phyloP scores from a whole-genome alignment of 495 filamentous ascomycete species.

The Aspergillus ostianus region DNA sequence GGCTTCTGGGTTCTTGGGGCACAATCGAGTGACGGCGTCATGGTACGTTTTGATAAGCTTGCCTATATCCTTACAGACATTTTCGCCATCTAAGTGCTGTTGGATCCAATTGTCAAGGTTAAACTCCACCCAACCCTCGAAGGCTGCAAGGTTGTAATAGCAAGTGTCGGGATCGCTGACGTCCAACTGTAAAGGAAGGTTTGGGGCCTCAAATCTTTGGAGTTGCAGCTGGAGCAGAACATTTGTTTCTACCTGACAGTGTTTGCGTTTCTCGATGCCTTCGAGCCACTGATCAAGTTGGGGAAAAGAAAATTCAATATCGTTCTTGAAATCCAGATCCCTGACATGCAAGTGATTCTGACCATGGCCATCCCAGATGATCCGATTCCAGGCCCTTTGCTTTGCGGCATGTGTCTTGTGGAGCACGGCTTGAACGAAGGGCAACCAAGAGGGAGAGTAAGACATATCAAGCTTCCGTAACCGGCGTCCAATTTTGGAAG shows the following conservation, averaged over 20 bases:
- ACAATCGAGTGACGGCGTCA: conserved; percentile 25
- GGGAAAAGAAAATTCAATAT: conserved; percentile 8
- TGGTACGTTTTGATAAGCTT: conserved; percentile 33
- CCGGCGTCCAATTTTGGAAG: conserved; percentile 48
- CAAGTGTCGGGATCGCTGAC: conserved; percentile 5
- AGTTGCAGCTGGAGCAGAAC: conserved; percentile 8
- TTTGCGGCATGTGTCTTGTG: neutral
- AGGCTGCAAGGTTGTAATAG: conserved; percentile 21
- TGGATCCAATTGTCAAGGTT: conserved; percentile 38
- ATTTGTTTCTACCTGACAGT: neutral
- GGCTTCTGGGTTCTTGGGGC: conserved; percentile 46
- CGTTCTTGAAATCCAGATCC: conserved; percentile 4
- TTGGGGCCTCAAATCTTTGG: neutral
- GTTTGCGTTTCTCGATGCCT: neutral
- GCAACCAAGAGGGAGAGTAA: conserved; percentile 10
- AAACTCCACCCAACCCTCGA: conserved; percentile 45
- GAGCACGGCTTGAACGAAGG: conserved; percentile 10
- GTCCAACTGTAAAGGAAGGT: neutral
- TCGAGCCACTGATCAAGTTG: conserved; percentile 12
- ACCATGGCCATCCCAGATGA: neutral
- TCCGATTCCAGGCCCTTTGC: conserved; percentile 9
- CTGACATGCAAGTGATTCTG: neutral
- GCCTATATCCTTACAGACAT: conserved; percentile 27
- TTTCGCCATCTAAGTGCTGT: conserved; percentile 17
- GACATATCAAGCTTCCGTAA: conserved; percentile 40